Percentiles rank a stretch among this genome's conserved stretches.
Evolutionary conservation across 306 rosid genomes (phyloP).

Genomic region (Castanospermum australe): DNA sequence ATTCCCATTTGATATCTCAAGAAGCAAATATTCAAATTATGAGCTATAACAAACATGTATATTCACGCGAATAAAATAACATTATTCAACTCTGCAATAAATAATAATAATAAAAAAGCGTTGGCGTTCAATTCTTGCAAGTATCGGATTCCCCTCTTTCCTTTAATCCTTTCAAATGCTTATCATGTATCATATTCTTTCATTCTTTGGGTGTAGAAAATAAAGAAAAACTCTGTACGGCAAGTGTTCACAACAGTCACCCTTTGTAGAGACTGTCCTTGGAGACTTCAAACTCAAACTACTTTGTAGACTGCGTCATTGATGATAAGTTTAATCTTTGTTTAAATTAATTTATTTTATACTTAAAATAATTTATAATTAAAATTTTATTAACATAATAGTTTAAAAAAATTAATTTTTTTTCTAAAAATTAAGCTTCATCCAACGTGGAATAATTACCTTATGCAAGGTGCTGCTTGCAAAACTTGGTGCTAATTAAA

Average conservation of each 20-base stretch:
- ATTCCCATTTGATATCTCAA: neutral
- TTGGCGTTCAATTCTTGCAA: constrained; percentile 9
- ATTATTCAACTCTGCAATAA: neutral
- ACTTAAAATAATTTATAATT: too few relatives aligned
- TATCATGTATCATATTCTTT: neutral
- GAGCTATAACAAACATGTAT: neutral
- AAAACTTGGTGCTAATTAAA: too few relatives aligned
- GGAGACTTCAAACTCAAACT: too few relatives aligned
- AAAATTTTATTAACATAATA: too few relatives aligned
- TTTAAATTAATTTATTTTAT: too few relatives aligned
- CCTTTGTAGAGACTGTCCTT: too few relatives aligned
- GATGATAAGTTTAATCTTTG: too few relatives aligned
- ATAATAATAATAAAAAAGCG: neutral
- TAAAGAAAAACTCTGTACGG: neutral
- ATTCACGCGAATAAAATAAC: neutral
- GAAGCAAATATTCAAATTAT: neutral
- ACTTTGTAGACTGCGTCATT: too few relatives aligned
- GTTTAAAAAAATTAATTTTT: too few relatives aligned
- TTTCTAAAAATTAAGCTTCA: too few relatives aligned
- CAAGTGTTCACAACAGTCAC: neutral
- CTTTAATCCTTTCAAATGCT: neutral
- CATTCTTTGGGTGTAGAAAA: neutral
- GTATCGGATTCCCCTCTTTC: constrained; percentile 25
- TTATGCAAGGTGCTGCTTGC: too few relatives aligned
- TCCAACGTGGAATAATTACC: too few relatives aligned